Evolutionary conservation across 1,139 yeast genomes (phyloP).

Genomic region (Geotrichum fermentans): DNA sequence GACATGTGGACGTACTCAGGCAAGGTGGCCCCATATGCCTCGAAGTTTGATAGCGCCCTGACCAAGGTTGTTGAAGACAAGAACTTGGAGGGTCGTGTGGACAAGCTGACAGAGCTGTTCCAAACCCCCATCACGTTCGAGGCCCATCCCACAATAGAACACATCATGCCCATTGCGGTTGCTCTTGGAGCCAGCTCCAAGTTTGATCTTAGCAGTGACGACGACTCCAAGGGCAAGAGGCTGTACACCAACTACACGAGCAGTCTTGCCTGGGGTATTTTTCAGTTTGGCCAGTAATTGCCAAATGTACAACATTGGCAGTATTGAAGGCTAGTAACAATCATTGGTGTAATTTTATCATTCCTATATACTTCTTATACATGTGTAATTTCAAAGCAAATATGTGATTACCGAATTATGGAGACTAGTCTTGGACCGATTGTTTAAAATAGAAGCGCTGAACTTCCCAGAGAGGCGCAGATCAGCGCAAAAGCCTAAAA

Average conservation of each 20-base stretch:
- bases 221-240: slow-evolving; percentile 10
- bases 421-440: too few species aligned
- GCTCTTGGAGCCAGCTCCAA: slow-evolving; percentile 14
- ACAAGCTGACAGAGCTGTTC: slow-evolving; percentile 10
- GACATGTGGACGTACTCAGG: slow-evolving; percentile 39
- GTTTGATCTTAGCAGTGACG: not conserved
- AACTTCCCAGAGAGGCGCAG: too few species aligned
- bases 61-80: slow-evolving; percentile 26
- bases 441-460: too few species aligned
- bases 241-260: slow-evolving; percentile 7
- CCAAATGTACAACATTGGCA: too few species aligned
- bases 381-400: too few species aligned
- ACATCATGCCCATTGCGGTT: slow-evolving; percentile 18
- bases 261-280: slow-evolving; percentile 19
- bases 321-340: too few species aligned
- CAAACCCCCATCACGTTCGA: slow-evolving; percentile 5
- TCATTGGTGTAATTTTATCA: too few species aligned
- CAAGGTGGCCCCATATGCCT: slow-evolving; percentile 43
- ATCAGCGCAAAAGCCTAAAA: too few species aligned
- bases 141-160: slow-evolving; percentile 20
- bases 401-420: too few species aligned
- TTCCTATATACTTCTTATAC: too few species aligned
- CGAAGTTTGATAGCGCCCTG: slow-evolving; percentile 47
- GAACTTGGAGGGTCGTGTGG: not conserved
- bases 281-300: slow-evolving; percentile 17